Evolutionary conservation across 169 alveolate genomes (phyloP), one percentile per base, ranked within the genome.

Genomic region (Pseudocohnilembus persalinus): DNA sequence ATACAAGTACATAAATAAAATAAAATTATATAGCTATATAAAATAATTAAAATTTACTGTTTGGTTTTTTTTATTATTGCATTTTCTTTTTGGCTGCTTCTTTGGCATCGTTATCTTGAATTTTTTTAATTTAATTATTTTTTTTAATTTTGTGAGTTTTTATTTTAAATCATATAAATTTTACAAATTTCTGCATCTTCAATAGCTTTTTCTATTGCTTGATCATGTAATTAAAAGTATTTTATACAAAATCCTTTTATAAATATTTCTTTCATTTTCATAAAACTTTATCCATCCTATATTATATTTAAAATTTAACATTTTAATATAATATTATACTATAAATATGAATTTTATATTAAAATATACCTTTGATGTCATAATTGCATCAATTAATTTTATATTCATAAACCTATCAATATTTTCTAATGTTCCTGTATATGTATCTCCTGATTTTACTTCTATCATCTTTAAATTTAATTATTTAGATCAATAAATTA

Each of bases 171-270:
- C 25, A 73, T 25, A 73, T 25, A 28, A n/a, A n/a, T n/a, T n/a
- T n/a, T 84, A 84, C 89, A 84, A 35, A 84, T 84, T 76, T 84
- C 89, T 49, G 83, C 83, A 32, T 84, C 89, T 73, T 84, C 89
- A 29, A 74, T 74, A 28, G 89, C 89, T 34, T 84, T 84, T 27
- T 77, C 77, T 25, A 74, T 68, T 33, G 78, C 79, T 16, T 76
- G 74, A 31, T 81, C 84, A 77, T 84, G 84, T 65, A 84, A 65
- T 84, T 76, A 76, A 77, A 84, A 84, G 34, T 84, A 84, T 79
- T 84, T 84, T 28, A 84, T 63, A 34, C 84, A 31, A 63, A 65
- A 49, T 74, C 89, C 89, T 84, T 84, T 84, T 32, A 84, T 84
- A 6, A 74, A 49, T 28, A 84, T 76, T 68, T 77, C 72, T 63